A percentile compares a stretch with the other conserved stretches of the same genome.
phyloP scores from a whole-genome alignment of 805 yeast genomes.

The Candida khao-thaluensis region DNA sequence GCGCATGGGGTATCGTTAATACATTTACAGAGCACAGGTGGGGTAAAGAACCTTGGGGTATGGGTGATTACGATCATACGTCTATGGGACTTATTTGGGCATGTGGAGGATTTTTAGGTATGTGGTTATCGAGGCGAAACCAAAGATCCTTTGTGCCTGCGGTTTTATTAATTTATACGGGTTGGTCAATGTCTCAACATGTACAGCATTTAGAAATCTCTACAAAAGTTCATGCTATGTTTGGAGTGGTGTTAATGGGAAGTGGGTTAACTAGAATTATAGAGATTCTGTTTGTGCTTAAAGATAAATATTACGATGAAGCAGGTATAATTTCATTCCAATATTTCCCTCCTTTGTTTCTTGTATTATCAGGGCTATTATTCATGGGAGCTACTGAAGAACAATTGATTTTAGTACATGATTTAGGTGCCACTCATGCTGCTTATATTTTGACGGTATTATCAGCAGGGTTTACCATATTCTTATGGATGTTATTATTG shows the following conservation, averaged over 20 bases:
- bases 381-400: conserved; percentile 96
- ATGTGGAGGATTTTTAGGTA: conserved; percentile 87
- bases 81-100: conserved; percentile 97
- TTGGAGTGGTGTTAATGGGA: conserved; percentile 75
- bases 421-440: conserved; percentile 80
- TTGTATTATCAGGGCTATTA: conserved; percentile 73
- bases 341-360: conserved; percentile 78
- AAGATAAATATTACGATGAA: conserved; percentile 50
- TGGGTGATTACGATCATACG: conserved; percentile 93
- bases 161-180: conserved; percentile 78
- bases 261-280: conserved; percentile 77
- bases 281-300: conserved; percentile 75
- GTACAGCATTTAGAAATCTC: conserved; percentile 72
- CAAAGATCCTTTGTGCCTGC: conserved; percentile 81
- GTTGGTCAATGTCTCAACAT: conserved; percentile 94
- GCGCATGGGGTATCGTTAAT: conserved; percentile 88
- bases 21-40: conserved; percentile 96
- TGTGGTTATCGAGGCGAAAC: conserved; percentile 59
- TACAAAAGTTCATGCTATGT: conserved; percentile 83
- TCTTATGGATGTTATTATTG: conserved; percentile 62
- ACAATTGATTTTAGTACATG: conserved; percentile 67
- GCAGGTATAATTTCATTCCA: conserved; percentile 69
- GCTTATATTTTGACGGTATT: conserved; percentile 72
- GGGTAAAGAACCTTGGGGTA: conserved; percentile 86
- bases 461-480: conserved; percentile 71